These are phyloP conservation scores for Leucaena leucocephala DNA, from an alignment of 306 rosid genomes.

Conservation along the genomic window DNA sequence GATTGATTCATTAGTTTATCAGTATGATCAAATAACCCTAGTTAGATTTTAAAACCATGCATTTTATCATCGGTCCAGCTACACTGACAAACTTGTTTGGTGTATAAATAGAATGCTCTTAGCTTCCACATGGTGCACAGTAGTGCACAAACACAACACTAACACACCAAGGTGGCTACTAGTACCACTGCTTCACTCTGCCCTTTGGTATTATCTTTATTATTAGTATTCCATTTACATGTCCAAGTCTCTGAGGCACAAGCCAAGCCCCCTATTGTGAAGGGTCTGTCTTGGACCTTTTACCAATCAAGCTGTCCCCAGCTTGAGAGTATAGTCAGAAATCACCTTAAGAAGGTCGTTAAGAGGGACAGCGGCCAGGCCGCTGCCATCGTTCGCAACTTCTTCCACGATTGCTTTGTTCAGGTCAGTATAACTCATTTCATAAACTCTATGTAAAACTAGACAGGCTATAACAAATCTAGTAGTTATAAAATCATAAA, in stretches of 20 bases:
- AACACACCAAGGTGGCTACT: neutral
- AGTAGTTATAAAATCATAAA: too few relatives aligned
- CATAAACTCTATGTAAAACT: neutral
- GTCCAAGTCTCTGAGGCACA: constrained; percentile 37
- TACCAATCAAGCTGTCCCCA: constrained; percentile 44
- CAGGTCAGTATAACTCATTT: constrained; percentile 33
- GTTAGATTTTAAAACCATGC: too few relatives aligned
- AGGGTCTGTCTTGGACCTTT: constrained; percentile 47
- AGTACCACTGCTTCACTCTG: neutral
- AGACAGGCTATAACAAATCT: too few relatives aligned
- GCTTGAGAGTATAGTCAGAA: constrained; percentile 42
- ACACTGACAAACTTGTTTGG: neutral
- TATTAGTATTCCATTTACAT: constrained; percentile 2
- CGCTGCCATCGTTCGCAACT: constrained; percentile 60
- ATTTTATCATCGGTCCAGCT: neutral
- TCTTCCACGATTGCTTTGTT: constrained; percentile 68
- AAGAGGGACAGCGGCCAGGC: constrained; percentile 50
- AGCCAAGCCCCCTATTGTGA: constrained; percentile 33
- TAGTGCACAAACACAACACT: too few relatives aligned
- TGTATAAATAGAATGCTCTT: neutral
- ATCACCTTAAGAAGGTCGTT: constrained; percentile 49
- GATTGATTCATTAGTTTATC: too few relatives aligned
- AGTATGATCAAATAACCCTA: too few relatives aligned
- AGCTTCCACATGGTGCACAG: neutral
- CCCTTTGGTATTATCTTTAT: constrained; percentile 30